These are phyloP conservation scores for Rubus parviflorus DNA, from an alignment of 306 rosid species.

Conservation along the genomic window DNA sequence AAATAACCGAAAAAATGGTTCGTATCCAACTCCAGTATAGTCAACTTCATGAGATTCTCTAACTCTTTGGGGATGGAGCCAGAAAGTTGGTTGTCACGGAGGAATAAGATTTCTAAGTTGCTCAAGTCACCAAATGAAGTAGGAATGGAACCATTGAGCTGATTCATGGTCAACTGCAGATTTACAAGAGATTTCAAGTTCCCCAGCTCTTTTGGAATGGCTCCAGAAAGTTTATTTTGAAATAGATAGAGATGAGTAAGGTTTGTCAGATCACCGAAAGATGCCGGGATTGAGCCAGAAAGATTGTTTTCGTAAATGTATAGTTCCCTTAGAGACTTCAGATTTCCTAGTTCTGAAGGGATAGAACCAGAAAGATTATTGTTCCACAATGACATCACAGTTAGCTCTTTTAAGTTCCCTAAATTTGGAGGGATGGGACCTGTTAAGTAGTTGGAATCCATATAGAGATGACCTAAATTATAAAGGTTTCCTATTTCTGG, in stretches of 20 bases:
- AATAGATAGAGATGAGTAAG: background rate
- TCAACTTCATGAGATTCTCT: background rate
- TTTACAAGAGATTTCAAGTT: background rate
- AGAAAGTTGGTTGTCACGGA: background rate
- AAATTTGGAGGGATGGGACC: constrained; percentile 24
- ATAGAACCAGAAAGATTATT: constrained; percentile 3
- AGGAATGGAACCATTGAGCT: background rate
- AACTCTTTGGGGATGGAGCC: background rate
- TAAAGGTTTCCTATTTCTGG: background rate
- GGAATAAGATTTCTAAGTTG: background rate
- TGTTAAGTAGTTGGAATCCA: constrained; percentile 1
- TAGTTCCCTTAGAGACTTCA: background rate
- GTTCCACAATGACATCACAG: background rate
- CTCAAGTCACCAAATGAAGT: background rate
- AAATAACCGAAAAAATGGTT: background rate
- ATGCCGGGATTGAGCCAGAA: background rate
- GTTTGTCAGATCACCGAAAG: background rate
- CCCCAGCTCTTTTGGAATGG: constrained; percentile 21
- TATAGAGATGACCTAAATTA: background rate
- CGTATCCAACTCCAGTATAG: background rate
- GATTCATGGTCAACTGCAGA: background rate
- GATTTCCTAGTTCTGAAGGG: background rate
- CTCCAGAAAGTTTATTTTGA: background rate
- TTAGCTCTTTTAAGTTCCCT: constrained; percentile 1
- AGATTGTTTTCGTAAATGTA: background rate